Base-by-base conservation (phyloP, 2,329 filamentous ascomycete species). In the Alternaria novae-zelandiae region DNA sequence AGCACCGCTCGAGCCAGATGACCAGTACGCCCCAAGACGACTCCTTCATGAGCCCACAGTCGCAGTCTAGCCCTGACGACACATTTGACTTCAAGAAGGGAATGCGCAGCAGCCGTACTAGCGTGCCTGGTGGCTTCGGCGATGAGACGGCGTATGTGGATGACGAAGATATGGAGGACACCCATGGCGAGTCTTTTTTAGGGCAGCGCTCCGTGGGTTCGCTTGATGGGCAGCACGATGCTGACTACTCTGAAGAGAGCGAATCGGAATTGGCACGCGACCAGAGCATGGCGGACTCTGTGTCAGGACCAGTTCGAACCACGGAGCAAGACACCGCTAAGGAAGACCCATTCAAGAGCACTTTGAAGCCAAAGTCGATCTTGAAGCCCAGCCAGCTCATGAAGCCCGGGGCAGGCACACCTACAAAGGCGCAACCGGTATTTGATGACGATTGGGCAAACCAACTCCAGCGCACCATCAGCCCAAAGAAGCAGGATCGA, bases 381-480 rank as follows among this genome's bases (percentile, higher is more conserved):
- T 75, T 86, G 56, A 85, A 86, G 73, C 76, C 78, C 20, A 79
- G 62, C 67, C 79, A 74, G 69, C 65, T 69, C 61, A 60, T 69
- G 47, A 70, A 70, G 59, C 71, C 74, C 6, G 72, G 70, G n/a
- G 74, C 81, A 57, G 80, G 80, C 6, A 88, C 86, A n/a, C 87
- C 87, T 53, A 78, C 83, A 25, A 88, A 88, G 79, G 78, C 80
- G 61, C 79, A 82, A 65, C 83, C 85, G 55, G 80, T 84, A 71
- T 84, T 87, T 67, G 92, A 90, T 57, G 92, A 94, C 63, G 91
- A 97, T 78, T 99, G 96, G 96, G 91, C 94, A 70, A 91, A 96
- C 71, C 94, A 97, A 83, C 86, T 99, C 67, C 92, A 94, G 78
- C 94, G 94, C 70, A 98, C 96, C 6, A 93, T 98, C 71, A 97